Evolutionary conservation across 2,329 filamentous ascomycete genomes (phyloP), one percentile per base, ranked within the genome.

Genomic region (Aspergillus pseudoglaucus): DNA sequence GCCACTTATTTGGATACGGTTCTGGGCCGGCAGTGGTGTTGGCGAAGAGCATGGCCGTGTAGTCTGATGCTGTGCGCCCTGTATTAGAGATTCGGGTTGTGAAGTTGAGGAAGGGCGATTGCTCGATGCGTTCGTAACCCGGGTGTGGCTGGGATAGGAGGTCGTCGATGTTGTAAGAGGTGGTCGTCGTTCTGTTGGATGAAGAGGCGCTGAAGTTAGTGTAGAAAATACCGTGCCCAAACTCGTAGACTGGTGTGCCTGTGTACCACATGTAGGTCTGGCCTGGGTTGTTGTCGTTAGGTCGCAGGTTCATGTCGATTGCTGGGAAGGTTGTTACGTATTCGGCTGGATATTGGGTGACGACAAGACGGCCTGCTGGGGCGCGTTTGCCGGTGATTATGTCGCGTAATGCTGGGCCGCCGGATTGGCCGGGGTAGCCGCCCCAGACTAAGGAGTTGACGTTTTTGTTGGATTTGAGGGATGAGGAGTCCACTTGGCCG

Each of bases 251-350:
- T 0, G 70, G 59, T 8, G 58, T 57, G 3, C 65, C 64, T 0
- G 61, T 66, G 50, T 72, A 73, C 71, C 71, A 74, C 49, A 68
- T 69, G 47, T 74, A 74, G 0, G 72, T 74, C 20, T 71, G 64
- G 0, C 72, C 72, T 0, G 70, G 71, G 18, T 70, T 71, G 8
- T 50, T 52, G 1, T 56, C 60, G 17, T 59, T 63, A 0, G 71
- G 71, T 2, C 70, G 62, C 9, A 74, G 58, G n/a, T 53, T 61
- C 67, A 72, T 69, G 47, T 74, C 69, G 0, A 60, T 64, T 2
- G 70, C 65, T 1, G 67, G 61, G 47, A 74, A 70, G 30, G 67
- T 54, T 4, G 58, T 56, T 1, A 66, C 76, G 68, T 60, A 80
- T 62, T 60, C 52, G 4, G 63, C 64, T 1, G 67, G 65, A 39